Base-by-base conservation (phyloP, 257 asterid species). In the Perilla frutescens region DNA sequence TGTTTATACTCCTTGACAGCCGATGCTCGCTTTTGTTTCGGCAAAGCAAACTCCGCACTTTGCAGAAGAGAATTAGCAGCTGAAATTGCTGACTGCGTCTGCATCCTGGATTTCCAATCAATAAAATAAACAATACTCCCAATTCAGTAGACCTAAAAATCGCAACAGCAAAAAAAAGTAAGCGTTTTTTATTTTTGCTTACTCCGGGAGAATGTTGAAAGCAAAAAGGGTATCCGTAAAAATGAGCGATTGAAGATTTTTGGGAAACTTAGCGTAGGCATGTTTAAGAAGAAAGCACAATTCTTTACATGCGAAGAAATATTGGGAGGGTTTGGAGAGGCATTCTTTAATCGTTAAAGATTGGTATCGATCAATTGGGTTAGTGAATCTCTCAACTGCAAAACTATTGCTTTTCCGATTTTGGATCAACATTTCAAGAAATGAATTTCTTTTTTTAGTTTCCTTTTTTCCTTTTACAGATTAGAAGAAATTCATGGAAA, bases 131-230 rank as follows among this genome's bases (percentile, higher is more conserved):
- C 26, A 20, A 54, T 54, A 12, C 44, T 12, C 3, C 8, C 44
- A 68, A 70, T 57, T 62, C 77, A 62, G 54, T 3, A 3, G 70
- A 47, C 3, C 14, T 8, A 14, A 41, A 58, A 39, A 75, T 32
- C 45, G 31, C n/a, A n/a, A 32, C 26, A 20, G 26, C 26, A 40
- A 45, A 65, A 44, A n/a, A 11, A 44, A 12, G 14, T 13, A 3
- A 1, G 26, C 1, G 10, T 4, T 39, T 11, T 3, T 5, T 8
- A n/a, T 40, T 13, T 13, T 26, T 3, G 54, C 87, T 76, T 81
- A 89, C 97, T 74, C 64, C 13, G 97, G 96, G 37, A 93, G 96
- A 70, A 88, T 80, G 83, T 69, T 79, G 85, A 91, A 90, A 77
- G 96, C 97, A 78, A 76, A 51, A 75, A 93, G 82, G 55, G 86